phyloP scores from a whole-genome alignment of 208 protist genomes.

The Naegleria fowleri region DNA sequence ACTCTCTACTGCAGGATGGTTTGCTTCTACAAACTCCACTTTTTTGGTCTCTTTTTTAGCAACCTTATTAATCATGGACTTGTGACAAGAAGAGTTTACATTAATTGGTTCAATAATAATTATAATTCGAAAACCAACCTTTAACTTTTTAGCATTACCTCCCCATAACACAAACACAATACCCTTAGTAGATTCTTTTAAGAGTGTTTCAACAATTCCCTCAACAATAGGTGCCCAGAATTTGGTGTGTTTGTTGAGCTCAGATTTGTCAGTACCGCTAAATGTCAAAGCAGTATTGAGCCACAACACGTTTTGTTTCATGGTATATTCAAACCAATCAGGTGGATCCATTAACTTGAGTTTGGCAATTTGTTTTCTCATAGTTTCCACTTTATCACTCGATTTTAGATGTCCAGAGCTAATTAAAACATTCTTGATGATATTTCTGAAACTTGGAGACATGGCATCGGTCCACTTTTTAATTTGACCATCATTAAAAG shows the following conservation, averaged over 20 bases:
- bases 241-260: not conserved
- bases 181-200: not conserved
- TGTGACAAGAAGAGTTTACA: too few species aligned
- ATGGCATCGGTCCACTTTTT: not conserved
- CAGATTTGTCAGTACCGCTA: not conserved
- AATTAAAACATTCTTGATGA: not conserved
- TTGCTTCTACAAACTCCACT: not conserved
- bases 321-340: not conserved
- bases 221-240: conserved; percentile 12
- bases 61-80: not conserved
- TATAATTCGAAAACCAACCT: too few species aligned
- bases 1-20: not conserved
- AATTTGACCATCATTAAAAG: not conserved
- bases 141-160: not conserved
- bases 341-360: not conserved
- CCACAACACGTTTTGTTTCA: not conserved
- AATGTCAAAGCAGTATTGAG: not conserved
- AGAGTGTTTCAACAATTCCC: not conserved
- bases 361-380: not conserved
- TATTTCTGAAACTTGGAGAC: not conserved
- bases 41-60: not conserved
- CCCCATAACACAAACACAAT: not conserved
- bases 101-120: too few species aligned
- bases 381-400: not conserved
- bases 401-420: not conserved